Percentiles rank a stretch among this genome's conserved stretches.
These are phyloP conservation scores for Trichoderma afroharzianum DNA, from an alignment of 2,329 filamentous ascomycete species.

Conservation along the genomic window DNA sequence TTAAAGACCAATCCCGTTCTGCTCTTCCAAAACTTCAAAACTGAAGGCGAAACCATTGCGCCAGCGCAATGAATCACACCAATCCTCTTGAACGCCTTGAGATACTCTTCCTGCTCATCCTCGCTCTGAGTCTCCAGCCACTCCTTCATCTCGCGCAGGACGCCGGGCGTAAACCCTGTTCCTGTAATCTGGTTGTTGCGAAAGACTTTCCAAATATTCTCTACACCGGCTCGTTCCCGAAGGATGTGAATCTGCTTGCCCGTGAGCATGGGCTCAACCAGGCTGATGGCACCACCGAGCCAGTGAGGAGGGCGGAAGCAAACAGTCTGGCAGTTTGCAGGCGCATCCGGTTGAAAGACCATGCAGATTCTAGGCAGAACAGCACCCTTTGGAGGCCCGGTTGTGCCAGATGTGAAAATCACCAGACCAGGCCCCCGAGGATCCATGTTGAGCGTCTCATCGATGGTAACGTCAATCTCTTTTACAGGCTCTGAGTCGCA, in stretches of 20 bases:
- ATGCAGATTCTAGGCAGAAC: slow-evolving; percentile 44
- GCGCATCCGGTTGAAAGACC: background rate
- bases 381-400: slow-evolving; percentile 51
- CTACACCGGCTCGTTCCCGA: slow-evolving; percentile 11
- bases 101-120: slow-evolving; percentile 13
- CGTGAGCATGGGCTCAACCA: slow-evolving; percentile 18
- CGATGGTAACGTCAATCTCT: slow-evolving; percentile 11
- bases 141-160: slow-evolving; percentile 21
- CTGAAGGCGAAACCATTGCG: slow-evolving; percentile 1
- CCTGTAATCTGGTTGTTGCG: slow-evolving; percentile 16
- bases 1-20: slow-evolving; percentile 15
- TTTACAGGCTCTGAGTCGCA: slow-evolving; percentile 16
- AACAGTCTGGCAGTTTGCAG: slow-evolving; percentile 13
- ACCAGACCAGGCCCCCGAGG: slow-evolving; percentile 39
- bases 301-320: slow-evolving; percentile 22
- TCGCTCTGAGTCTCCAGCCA: background rate
- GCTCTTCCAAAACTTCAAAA: slow-evolving; percentile 20
- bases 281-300: slow-evolving; percentile 19
- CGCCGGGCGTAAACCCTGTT: slow-evolving; percentile 16
- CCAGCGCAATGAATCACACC: slow-evolving; percentile 1
- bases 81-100: slow-evolving; percentile 13
- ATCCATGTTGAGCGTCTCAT: slow-evolving; percentile 14
- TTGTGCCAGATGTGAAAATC: slow-evolving; percentile 49
- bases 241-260: slow-evolving; percentile 20
- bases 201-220: slow-evolving; percentile 18